Percentiles rank a stretch among this genome's conserved stretches.
Evolutionary conservation across 176 grass and related monocot species (phyloP).

Genomic region (Eragrostis curvula): DNA sequence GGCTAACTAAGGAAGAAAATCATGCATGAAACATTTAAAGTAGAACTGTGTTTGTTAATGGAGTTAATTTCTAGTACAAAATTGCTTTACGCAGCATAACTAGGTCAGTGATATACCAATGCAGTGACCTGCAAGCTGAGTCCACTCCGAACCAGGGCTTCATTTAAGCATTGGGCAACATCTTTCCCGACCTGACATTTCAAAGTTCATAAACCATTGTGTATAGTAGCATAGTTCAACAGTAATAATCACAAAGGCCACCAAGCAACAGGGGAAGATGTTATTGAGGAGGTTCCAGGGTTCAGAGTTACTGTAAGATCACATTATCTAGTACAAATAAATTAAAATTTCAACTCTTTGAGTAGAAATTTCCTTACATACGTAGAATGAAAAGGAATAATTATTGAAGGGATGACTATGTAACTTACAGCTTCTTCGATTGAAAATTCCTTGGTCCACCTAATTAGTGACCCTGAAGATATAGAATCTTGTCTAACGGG

Average conservation of each 20-base stretch:
- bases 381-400: constrained; percentile 2
- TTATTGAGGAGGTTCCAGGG: background rate
- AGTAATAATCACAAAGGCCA: background rate
- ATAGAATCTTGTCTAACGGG: constrained; percentile 78
- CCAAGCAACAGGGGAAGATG: background rate
- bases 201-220: constrained; percentile 21
- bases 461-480: constrained; percentile 79
- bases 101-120: constrained; percentile 62
- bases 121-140: constrained; percentile 71
- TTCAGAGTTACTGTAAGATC: background rate
- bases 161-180: constrained; percentile 79
- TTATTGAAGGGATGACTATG: background rate
- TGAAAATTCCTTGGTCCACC: constrained; percentile 90
- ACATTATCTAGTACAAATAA: background rate
- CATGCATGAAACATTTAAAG: background rate
- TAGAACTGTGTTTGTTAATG: background rate
- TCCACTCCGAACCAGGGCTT: constrained; percentile 78
- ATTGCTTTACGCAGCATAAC: background rate
- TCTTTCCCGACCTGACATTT: constrained; percentile 68
- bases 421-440: constrained; percentile 85
- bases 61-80: background rate
- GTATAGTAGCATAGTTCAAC: background rate
- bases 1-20: background rate
- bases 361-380: background rate
- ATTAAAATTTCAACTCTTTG: background rate